Evolutionary conservation across 2,329 filamentous ascomycete genomes (phyloP).

Genomic region (Xylariaceae sp.): DNA sequence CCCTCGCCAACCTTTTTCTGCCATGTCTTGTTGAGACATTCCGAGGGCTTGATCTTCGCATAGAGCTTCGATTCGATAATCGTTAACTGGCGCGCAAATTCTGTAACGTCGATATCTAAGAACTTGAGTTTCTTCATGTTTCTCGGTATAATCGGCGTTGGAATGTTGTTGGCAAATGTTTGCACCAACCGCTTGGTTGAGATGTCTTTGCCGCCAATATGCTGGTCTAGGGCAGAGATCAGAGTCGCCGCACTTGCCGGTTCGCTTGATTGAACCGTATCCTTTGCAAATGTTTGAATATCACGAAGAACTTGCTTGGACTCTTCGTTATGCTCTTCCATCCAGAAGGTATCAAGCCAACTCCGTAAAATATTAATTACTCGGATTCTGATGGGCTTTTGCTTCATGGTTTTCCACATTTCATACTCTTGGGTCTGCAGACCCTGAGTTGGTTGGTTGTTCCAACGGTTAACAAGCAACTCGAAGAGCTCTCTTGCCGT

Average conservation of each 20-base stretch:
- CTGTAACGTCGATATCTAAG: slow-evolving; percentile 88
- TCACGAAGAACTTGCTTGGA: slow-evolving; percentile 80
- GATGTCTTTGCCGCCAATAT: slow-evolving; percentile 80
- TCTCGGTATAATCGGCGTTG: slow-evolving; percentile 87
- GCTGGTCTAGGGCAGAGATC: slow-evolving; percentile 82
- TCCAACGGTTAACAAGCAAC: slow-evolving; percentile 84
- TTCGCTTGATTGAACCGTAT: slow-evolving; percentile 87
- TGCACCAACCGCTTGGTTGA: slow-evolving; percentile 81
- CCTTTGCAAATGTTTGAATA: slow-evolving; percentile 85
- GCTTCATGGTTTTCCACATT: slow-evolving; percentile 86
- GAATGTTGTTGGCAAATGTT: slow-evolving; percentile 76
- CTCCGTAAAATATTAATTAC: slow-evolving; percentile 97
- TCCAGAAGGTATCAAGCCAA: slow-evolving; percentile 99
- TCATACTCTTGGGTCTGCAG: slow-evolving; percentile 72
- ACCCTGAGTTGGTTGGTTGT: slow-evolving; percentile 83
- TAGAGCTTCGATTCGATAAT: slow-evolving; percentile 95
- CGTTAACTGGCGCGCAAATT: slow-evolving; percentile 95
- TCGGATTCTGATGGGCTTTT: slow-evolving; percentile 90
- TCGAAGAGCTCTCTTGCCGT: slow-evolving; percentile 87
- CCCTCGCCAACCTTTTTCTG: slow-evolving; percentile 86
- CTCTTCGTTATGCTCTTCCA: slow-evolving; percentile 84
- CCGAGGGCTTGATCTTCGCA: slow-evolving; percentile 90
- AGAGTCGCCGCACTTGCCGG: slow-evolving; percentile 82
- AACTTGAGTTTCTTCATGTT: slow-evolving; percentile 99
- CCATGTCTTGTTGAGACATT: slow-evolving; percentile 98